Evolutionary conservation across 1,139 yeast genomes (phyloP).

Genomic region (Diutina siamensis): DNA sequence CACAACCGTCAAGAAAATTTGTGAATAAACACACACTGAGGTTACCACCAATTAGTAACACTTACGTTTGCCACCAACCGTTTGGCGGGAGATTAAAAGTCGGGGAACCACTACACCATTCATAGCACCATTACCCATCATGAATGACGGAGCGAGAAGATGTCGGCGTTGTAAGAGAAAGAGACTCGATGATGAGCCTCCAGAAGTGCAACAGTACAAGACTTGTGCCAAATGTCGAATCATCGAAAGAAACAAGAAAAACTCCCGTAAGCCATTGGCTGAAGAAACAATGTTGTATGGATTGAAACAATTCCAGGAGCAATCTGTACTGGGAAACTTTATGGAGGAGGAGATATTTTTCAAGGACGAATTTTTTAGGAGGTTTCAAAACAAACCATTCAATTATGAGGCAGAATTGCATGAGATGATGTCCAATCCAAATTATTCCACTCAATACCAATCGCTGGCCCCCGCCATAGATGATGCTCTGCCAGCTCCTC

Average conservation of each 20-base stretch:
- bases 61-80: background rate
- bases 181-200: constrained; percentile 49
- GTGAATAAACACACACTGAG: background rate
- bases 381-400: constrained; percentile 5
- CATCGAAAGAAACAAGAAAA: constrained; percentile 39
- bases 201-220: constrained; percentile 45
- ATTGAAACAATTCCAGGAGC: constrained; percentile 36
- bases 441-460: background rate
- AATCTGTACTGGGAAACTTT: constrained; percentile 21
- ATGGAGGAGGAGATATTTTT: constrained; percentile 26
- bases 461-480: background rate
- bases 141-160: constrained; percentile 19
- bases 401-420: constrained; percentile 4
- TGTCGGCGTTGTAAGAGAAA: constrained; percentile 52
- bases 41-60: background rate
- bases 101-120: too few relatives aligned
- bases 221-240: constrained; percentile 52
- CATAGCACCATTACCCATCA: too few relatives aligned
- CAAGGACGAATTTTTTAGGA: constrained; percentile 10
- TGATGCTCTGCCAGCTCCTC: constrained; percentile 1
- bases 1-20: background rate
- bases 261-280: constrained; percentile 31
- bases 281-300: constrained; percentile 40
- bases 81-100: too few relatives aligned
- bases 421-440: constrained; percentile 5